These are phyloP conservation scores for Aegilops sharonensis DNA, from an alignment of 176 grass and related monocot genomes.

Conservation along the genomic window DNA sequence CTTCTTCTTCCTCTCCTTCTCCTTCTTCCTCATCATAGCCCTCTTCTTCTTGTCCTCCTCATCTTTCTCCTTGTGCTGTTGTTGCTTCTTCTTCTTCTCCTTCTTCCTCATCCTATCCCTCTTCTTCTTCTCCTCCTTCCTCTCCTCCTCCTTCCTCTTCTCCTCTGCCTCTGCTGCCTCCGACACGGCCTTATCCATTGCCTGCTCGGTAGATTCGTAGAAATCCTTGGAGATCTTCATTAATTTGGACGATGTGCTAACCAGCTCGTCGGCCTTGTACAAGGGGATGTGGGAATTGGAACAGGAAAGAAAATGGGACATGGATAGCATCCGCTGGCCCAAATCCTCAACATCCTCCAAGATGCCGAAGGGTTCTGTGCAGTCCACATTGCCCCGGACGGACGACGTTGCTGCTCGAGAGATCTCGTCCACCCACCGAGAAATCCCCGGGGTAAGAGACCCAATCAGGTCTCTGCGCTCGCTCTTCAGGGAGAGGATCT, in stretches of 20 bases:
- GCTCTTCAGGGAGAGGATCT: not conserved
- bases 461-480: not conserved
- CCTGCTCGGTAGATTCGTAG: not conserved
- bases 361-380: not conserved
- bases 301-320: not conserved
- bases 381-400: not conserved
- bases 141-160: not conserved
- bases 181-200: not conserved
- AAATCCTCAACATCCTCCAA: not conserved
- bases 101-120: not conserved
- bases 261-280: not conserved
- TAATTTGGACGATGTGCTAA: not conserved
- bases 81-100: not conserved
- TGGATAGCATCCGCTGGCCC: not conserved
- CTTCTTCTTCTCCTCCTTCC: not conserved
- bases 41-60: not conserved
- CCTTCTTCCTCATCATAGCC: too few relatives aligned
- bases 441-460: not conserved
- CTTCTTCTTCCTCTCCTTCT: not conserved
- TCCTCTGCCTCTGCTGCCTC: not conserved
- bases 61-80: not conserved
- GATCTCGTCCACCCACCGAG: not conserved
- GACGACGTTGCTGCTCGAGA: not conserved
- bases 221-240: not conserved
- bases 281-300: not conserved